These are phyloP conservation scores for Ceratocystis cacaofunesta DNA, from an alignment of 2,329 filamentous ascomycete species.

Conservation along the genomic window DNA sequence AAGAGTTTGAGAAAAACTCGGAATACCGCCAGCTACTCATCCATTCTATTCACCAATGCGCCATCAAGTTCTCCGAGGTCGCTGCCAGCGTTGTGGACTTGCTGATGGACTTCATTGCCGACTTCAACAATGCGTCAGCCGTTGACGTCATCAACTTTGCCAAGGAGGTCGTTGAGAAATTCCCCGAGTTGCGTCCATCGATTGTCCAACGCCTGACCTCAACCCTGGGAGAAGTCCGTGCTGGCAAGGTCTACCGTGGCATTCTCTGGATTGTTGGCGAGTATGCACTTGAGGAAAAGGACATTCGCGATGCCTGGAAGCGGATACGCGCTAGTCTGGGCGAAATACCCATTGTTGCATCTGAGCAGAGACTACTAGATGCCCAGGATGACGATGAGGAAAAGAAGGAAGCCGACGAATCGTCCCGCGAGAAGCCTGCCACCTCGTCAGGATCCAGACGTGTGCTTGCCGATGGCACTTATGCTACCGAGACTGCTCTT, in stretches of 20 bases:
- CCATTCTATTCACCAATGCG: slow-evolving; percentile 93
- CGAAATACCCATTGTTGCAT: slow-evolving; percentile 91
- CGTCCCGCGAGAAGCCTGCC: slow-evolving; percentile 67
- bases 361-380: slow-evolving; percentile 81
- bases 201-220: slow-evolving; percentile 82
- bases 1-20: slow-evolving; percentile 96
- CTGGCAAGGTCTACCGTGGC: slow-evolving; percentile 92
- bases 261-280: slow-evolving; percentile 97
- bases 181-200: slow-evolving; percentile 71
- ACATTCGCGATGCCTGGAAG: slow-evolving; percentile 95
- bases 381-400: slow-evolving; percentile 61
- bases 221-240: slow-evolving; percentile 81
- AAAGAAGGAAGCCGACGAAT: slow-evolving; percentile 33
- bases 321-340: slow-evolving; percentile 83
- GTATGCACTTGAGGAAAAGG: slow-evolving; percentile 83
- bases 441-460: slow-evolving; percentile 68
- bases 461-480: slow-evolving; percentile 90
- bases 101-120: slow-evolving; percentile 96
- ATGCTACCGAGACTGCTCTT: slow-evolving; percentile 89
- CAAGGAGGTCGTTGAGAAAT: slow-evolving; percentile 97
- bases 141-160: slow-evolving; percentile 98
- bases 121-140: slow-evolving; percentile 93
- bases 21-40: slow-evolving; percentile 93
- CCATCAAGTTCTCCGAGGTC: slow-evolving; percentile 97
- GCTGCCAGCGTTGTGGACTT: slow-evolving; percentile 91